Conservation (phyloP, 305 asterid genomes). For the Fraxinus velutina region DNA sequence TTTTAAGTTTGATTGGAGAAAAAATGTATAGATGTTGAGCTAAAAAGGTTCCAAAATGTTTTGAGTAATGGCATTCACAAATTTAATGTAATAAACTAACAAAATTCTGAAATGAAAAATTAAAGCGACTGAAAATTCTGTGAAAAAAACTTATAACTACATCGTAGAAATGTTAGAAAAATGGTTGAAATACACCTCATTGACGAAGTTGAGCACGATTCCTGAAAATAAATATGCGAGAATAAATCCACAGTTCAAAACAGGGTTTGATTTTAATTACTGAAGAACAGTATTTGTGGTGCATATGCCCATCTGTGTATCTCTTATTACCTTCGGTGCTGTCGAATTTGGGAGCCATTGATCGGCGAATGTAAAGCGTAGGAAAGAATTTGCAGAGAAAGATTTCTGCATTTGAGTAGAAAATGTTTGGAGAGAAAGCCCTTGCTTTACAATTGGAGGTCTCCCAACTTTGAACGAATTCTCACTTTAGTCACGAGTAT, state of each 20-base stretch:
- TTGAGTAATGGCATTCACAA: too few relatives aligned
- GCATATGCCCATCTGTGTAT: background rate
- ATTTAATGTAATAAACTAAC: too few relatives aligned
- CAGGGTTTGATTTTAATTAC: background rate
- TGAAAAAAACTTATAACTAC: background rate
- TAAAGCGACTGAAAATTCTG: background rate
- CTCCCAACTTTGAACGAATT: background rate
- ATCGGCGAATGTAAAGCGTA: constrained; percentile 34
- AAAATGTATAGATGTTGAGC: too few relatives aligned
- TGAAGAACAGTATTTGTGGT: background rate
- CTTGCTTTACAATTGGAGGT: too few relatives aligned
- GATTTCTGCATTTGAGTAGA: too few relatives aligned
- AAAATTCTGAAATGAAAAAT: too few relatives aligned
- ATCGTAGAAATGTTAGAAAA: background rate
- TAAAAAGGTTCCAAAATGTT: too few relatives aligned
- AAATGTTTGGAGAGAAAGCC: too few relatives aligned
- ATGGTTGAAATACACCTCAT: constrained; percentile 54
- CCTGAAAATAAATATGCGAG: constrained; percentile 40
- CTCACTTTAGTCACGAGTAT: background rate
- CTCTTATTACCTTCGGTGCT: constrained; percentile 60
- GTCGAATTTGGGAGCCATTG: constrained; percentile 90
- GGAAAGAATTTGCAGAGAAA: constrained; percentile 24
- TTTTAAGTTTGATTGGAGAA: too few relatives aligned
- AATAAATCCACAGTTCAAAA: background rate
- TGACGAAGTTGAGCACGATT: constrained; percentile 88